phyloP scores from a whole-genome alignment of 768 basidiomycete species.

The Paxillus involutus region DNA sequence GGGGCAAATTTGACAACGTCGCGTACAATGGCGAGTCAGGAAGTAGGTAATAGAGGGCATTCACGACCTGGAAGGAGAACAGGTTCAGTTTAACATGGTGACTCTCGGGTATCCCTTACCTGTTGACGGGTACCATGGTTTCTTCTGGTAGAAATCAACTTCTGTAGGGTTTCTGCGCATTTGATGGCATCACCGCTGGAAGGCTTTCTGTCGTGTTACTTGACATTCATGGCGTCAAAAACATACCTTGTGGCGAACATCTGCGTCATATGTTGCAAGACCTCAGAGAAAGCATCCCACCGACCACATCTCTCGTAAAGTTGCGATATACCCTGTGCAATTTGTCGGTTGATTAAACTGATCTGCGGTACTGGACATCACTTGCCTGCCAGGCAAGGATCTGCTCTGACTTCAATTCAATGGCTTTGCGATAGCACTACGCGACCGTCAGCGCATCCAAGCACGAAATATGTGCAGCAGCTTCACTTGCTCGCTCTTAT shows the following conservation, averaged over 20 bases:
- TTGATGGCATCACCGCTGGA: constrained; percentile 71
- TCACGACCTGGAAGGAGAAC: constrained; percentile 51
- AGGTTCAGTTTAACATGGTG: not conserved
- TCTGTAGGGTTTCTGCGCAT: constrained; percentile 81
- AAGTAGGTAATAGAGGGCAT: constrained; percentile 67
- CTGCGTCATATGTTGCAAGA: constrained; percentile 56
- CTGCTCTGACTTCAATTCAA: constrained; percentile 63
- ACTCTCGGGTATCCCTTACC: constrained; percentile 34
- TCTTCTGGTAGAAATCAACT: constrained; percentile 61
- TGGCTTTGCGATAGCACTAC: constrained; percentile 81
- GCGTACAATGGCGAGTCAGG: constrained; percentile 68
- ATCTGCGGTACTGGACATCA: constrained; percentile 4
- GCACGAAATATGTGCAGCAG: constrained; percentile 2
- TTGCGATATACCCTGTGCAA: constrained; percentile 62
- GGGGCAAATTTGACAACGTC: constrained; percentile 64
- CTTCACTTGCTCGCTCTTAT: constrained; percentile 85
- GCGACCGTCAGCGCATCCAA: constrained; percentile 16
- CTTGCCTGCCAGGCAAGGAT: constrained; percentile 83
- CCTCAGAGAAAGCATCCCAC: constrained; percentile 57
- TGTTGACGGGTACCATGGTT: constrained; percentile 60
- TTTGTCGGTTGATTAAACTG: constrained; percentile 11
- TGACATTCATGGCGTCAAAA: not conserved
- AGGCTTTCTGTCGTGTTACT: not conserved
- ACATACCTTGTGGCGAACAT: constrained; percentile 60
- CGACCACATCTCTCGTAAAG: constrained; percentile 65